Base-by-base conservation (phyloP, 345 rosid species). In the Firmiana major region DNA sequence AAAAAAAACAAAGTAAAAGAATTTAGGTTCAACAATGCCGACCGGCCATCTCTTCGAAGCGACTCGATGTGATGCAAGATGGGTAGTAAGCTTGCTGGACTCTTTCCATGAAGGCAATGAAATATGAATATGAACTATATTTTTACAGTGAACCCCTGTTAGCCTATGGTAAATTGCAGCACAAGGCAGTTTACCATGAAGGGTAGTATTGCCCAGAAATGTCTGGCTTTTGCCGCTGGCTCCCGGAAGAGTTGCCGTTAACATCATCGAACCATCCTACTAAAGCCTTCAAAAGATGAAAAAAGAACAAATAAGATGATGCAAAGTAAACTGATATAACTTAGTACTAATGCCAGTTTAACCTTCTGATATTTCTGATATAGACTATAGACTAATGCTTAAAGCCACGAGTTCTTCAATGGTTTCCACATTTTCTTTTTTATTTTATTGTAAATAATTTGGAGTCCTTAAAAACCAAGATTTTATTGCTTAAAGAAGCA, bases 361-460 rank as follows among this genome's bases (percentile, higher is more conserved):
- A 0, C 2, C 46, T 8, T 10, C 49, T 45, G 49, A 45, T 3
- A 45, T 45, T 45, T 10, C 49, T 13, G 71, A 28, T 22, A 22
- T 17, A 16, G 59, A 31, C n/a, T 72, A 22, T 17, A 16, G 59
- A 31, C 26, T 72, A 45, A 73, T 36, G 62, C 55, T 60, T 55
- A 65, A 82, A 79, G 93, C 94, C 94, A 90, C 94, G 80, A 84
- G 59, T 85, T 73, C 75, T 82, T 83, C 86, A 87, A 86, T 85
- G 97, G 93, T 77, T 75, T 76, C 74, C 34, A 74, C 73, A 81
- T 79, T 78, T 73, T 85, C 84, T 40, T n/a, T 66, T 66, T 38
- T 36, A n/a, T 43, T 62, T 62, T 46, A 24, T 48, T 48, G 38
- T 46, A 21, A 46, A 43, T 24, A 43, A 67, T 45, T 26, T 26